A percentile compares a stretch with the other conserved stretches of the same genome.
Conservation (phyloP, 169 alveolate genomes). For the Plasmodium malariae region DNA sequence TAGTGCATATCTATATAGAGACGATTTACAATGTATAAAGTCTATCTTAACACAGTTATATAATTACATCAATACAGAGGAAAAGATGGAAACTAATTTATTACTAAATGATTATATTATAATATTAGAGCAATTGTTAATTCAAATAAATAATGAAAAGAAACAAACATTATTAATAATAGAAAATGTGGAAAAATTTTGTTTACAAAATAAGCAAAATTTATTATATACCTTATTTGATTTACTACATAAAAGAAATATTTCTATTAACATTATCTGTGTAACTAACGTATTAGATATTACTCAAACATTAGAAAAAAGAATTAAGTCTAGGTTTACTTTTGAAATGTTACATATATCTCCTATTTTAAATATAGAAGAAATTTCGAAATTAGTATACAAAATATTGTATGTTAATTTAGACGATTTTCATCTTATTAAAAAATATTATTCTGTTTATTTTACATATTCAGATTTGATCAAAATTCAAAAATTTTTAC, state of each 20-base stretch:
- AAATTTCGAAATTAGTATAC: slow-evolving; percentile 51
- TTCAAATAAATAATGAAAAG: slow-evolving; percentile 59
- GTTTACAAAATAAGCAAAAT: slow-evolving; percentile 79
- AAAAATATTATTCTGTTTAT: slow-evolving; percentile 67
- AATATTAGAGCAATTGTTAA: slow-evolving; percentile 72
- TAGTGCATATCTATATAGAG: slow-evolving; percentile 81
- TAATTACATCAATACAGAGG: slow-evolving; percentile 33
- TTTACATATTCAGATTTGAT: slow-evolving; percentile 43
- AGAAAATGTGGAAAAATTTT: slow-evolving; percentile 82
- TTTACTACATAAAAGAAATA: slow-evolving; percentile 76
- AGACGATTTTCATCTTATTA: slow-evolving; percentile 65
- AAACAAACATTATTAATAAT: slow-evolving; percentile 78
- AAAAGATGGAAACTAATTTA: slow-evolving; percentile 67
- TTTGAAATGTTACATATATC: slow-evolving; percentile 79
- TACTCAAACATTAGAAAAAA: slow-evolving; percentile 83
- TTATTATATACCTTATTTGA: slow-evolving; percentile 80
- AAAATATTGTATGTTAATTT: slow-evolving; percentile 68
- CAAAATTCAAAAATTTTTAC: slow-evolving; percentile 45
- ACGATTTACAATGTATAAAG: slow-evolving; percentile 80
- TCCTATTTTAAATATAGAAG: slow-evolving; percentile 60
- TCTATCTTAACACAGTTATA: slow-evolving; percentile 74
- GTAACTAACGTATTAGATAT: slow-evolving; percentile 82
- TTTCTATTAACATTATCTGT: slow-evolving; percentile 77
- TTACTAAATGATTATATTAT: slow-evolving; percentile 59
- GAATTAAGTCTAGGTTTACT: slow-evolving; percentile 85